These are phyloP conservation scores for Psidium guajava DNA, from an alignment of 345 rosid species.

Conservation along the genomic window DNA sequence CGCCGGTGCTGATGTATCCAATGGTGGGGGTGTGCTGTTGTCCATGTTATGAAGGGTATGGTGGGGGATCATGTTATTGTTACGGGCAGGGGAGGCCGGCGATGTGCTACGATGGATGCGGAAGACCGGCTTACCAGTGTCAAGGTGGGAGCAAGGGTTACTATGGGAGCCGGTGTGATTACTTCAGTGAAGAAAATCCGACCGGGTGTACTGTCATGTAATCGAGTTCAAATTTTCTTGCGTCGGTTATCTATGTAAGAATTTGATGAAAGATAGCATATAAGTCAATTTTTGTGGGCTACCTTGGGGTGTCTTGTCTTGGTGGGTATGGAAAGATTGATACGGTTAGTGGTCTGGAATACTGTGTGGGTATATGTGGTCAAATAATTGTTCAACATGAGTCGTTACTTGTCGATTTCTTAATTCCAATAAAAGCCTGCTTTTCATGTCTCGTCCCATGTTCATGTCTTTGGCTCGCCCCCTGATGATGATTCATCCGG, in stretches of 20 bases:
- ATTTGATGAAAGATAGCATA: background rate
- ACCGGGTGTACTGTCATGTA: conserved; percentile 43
- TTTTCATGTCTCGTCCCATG: background rate
- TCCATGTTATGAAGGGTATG: background rate
- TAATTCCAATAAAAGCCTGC: background rate
- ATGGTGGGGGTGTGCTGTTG: background rate
- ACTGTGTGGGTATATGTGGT: background rate
- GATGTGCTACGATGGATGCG: conserved; percentile 7
- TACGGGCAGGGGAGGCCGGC: background rate
- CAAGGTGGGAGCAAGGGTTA: conserved; percentile 25
- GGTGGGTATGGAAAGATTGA: background rate
- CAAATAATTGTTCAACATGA: background rate
- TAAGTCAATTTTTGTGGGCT: background rate
- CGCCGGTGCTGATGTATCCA: background rate
- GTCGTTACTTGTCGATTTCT: background rate
- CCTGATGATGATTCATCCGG: background rate
- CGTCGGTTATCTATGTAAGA: background rate
- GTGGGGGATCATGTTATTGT: no score
- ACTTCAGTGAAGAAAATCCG: conserved; percentile 40
- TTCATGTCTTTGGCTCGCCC: background rate
- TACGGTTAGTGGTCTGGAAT: no score
- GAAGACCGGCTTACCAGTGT: conserved; percentile 44
- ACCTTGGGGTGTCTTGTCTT: background rate
- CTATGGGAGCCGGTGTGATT: conserved; percentile 22
- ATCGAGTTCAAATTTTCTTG: background rate